Evolutionary conservation across 208 protist genomes (phyloP).

Genomic region (Acanthamoeba sp.): DNA sequence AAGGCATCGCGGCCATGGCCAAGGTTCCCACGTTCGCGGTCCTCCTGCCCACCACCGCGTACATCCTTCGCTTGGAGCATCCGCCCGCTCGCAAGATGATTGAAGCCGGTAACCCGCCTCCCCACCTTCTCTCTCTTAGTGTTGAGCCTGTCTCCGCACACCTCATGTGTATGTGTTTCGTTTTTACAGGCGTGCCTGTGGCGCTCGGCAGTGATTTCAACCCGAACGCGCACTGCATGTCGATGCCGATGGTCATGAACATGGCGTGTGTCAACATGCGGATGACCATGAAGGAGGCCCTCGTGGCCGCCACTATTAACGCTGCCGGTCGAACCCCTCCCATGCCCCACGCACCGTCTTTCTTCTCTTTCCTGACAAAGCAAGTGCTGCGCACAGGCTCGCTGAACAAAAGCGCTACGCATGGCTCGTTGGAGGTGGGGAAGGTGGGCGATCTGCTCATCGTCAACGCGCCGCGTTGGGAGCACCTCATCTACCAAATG

Average conservation of each 20-base stretch:
- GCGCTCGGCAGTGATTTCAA: conserved; percentile 92
- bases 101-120: conserved; percentile 55
- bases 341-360: no score
- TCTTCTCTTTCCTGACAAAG: no score
- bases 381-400: conserved; percentile 77
- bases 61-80: conserved; percentile 89
- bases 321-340: no score
- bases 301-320: conserved; percentile 92
- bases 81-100: conserved; percentile 91
- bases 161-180: background rate
- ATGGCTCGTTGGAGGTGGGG: conserved; percentile 90
- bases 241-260: conserved; percentile 93
- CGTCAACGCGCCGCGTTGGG: conserved; percentile 89
- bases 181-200: conserved; percentile 86
- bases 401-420: conserved; percentile 79
- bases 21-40: conserved; percentile 87
- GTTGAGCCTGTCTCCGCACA: background rate
- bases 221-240: conserved; percentile 93
- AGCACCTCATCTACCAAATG: conserved; percentile 93
- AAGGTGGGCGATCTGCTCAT: conserved; percentile 92
- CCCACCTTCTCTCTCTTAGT: background rate
- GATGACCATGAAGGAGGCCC: conserved; percentile 92
- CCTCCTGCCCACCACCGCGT: conserved; percentile 92
- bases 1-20: conserved; percentile 91
- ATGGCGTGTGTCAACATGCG: conserved; percentile 91